Percentiles rank a stretch among this genome's conserved stretches.
These are phyloP conservation scores for Sordariomycetes sp. DNA, from an alignment of 2,329 filamentous ascomycete species.

Conservation along the genomic window DNA sequence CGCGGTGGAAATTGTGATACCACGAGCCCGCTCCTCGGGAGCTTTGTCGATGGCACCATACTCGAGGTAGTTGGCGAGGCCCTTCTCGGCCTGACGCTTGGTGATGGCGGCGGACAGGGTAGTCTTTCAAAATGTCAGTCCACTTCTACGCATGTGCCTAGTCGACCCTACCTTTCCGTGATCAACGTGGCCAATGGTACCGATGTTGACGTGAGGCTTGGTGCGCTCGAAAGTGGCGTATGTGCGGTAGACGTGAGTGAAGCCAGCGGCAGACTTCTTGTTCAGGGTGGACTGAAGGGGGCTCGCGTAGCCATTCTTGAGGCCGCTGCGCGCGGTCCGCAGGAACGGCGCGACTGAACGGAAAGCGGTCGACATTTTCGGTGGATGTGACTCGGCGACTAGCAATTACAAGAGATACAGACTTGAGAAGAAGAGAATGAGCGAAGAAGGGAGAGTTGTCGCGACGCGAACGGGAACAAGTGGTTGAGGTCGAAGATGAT, in stretches of 20 bases:
- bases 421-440: constrained; percentile 11
- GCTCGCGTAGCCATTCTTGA: constrained; percentile 61
- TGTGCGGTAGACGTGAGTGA: constrained; percentile 56
- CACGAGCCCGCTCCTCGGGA: constrained; percentile 97
- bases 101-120: constrained; percentile 98
- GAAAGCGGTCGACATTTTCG: constrained; percentile 72
- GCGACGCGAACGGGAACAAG: neutral
- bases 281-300: constrained; percentile 65
- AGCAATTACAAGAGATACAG: constrained; percentile 11
- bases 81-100: constrained; percentile 94
- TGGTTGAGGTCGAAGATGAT: neutral
- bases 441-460: neutral
- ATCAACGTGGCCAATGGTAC: constrained; percentile 99
- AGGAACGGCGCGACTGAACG: constrained; percentile 71
- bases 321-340: constrained; percentile 69
- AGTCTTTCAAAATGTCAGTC: constrained; percentile 47
- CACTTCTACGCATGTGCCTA: neutral
- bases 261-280: constrained; percentile 51
- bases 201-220: constrained; percentile 98
- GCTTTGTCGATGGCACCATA: constrained; percentile 99
- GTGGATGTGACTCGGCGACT: constrained; percentile 8
- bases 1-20: constrained; percentile 97
- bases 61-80: constrained; percentile 87
- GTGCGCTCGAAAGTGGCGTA: constrained; percentile 72
- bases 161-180: constrained; percentile 81